Evolutionary conservation across 306 rosid genomes (phyloP), one percentile per base, ranked within the genome.

Genomic region (Argentina anserina): DNA sequence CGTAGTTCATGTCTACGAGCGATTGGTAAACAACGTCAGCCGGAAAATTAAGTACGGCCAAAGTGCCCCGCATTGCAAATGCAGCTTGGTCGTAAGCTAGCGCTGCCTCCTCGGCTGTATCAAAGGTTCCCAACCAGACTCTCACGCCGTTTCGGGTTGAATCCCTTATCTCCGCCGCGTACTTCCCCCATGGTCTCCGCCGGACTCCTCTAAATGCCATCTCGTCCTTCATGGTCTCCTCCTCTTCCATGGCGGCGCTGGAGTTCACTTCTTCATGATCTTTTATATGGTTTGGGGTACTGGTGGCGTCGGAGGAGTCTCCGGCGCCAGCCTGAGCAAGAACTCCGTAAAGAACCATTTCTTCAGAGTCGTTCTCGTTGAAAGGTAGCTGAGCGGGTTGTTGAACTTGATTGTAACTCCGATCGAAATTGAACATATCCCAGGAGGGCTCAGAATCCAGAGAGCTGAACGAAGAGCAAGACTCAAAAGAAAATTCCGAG

Each of bases 81-180:
- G 92, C 92, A 0, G 96, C 96, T 75, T 90, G 96, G 71, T 90
- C 92, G 41, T 90, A 90, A 26, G 96, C 96, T 81, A 90, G 20
- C 25, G 96, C 92, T 1, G 96, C 96, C 0, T 69, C 92, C 78
- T 87, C 85, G 0, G 90, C 90, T 17, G 87, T 87, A 74, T 90
- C 96, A 47, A 89, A 87, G 2, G 96, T 89, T 45, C 96, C 96
- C 69, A 89, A 49, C 96, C 96, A 89, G 13, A 89, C 96, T 53
- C 92, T 80, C 17, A 69, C 83, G 0, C 90, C 92, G 21, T 84
- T 79, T 74, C 92, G 74, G 0, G 92, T 85, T 0, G 96, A 89
- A 49, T 89, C 92, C 46, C 90, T 81, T 65, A 89, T 89, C 86
- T 89, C 96, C 5, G 95, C 92, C 1, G 91, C 91, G 31, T 36